A percentile compares a stretch with the other conserved stretches of the same genome.
Conservation (phyloP, 2,329 filamentous ascomycete genomes). For the Catunica adiposa region DNA sequence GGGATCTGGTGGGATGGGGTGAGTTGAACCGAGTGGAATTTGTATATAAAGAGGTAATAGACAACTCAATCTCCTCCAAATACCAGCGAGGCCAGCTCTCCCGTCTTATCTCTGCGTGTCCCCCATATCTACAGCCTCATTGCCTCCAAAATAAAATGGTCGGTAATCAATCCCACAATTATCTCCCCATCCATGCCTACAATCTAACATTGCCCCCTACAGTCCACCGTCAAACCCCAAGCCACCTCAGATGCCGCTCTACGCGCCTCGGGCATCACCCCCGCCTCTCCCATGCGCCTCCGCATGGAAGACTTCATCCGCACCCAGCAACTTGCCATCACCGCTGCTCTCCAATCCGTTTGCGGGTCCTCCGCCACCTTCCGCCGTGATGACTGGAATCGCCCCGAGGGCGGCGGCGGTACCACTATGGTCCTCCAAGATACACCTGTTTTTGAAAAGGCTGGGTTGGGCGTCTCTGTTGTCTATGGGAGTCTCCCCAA, state of each 20-base stretch:
- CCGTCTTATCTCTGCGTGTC: too few relatives aligned
- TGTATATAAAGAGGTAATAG: too few relatives aligned
- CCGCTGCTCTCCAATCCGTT: constrained; percentile 63
- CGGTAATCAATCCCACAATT: neutral
- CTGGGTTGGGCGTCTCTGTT: constrained; percentile 83
- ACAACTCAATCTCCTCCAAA: too few relatives aligned
- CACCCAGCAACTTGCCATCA: constrained; percentile 76
- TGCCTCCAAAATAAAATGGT: too few relatives aligned
- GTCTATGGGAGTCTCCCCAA: constrained; percentile 85
- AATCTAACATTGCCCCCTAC: neutral
- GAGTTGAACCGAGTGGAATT: too few relatives aligned
- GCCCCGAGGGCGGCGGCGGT: constrained; percentile 78
- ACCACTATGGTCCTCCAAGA: constrained; percentile 92
- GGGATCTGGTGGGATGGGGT: too few relatives aligned
- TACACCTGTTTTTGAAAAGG: constrained; percentile 95
- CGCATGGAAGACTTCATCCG: constrained; percentile 97
- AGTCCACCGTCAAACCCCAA: constrained; percentile 4
- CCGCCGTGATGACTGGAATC: constrained; percentile 68
- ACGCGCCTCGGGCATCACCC: constrained; percentile 53
- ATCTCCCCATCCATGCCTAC: neutral
- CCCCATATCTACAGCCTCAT: too few relatives aligned
- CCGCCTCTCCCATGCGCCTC: constrained; percentile 82
- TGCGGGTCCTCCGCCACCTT: constrained; percentile 54
- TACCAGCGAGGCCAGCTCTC: too few relatives aligned
- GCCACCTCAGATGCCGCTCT: constrained; percentile 56